Conservation (phyloP, 2,329 filamentous ascomycete genomes). For the Gyromitra esculenta region DNA sequence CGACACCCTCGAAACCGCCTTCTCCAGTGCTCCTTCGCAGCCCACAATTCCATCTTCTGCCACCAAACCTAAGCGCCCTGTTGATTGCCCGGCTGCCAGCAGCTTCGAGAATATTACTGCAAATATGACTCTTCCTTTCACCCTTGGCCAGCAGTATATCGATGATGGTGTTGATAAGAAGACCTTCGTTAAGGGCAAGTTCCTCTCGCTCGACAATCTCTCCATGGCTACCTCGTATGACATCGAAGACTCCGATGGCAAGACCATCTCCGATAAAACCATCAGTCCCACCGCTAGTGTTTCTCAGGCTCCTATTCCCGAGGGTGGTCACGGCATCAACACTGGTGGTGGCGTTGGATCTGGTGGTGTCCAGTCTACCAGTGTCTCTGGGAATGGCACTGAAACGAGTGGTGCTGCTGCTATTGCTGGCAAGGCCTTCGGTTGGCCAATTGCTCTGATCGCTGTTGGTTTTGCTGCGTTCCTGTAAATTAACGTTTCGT, state of each 20-base stretch:
- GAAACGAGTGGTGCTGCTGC: conserved; percentile 28
- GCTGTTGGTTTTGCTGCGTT: conserved; percentile 47
- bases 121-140: conserved; percentile 53
- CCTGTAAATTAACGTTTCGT: conserved; percentile 42
- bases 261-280: conserved; percentile 48
- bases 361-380: conserved; percentile 30
- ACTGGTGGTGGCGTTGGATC: conserved; percentile 54
- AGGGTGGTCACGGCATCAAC: conserved; percentile 53
- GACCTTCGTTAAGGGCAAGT: conserved; percentile 55
- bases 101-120: conserved; percentile 52
- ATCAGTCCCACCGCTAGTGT: conserved; percentile 40
- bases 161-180: conserved; percentile 49
- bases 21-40: conserved; percentile 46
- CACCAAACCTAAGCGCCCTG: conserved; percentile 53
- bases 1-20: conserved; percentile 56
- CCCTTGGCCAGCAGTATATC: conserved; percentile 52
- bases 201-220: conserved; percentile 59
- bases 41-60: conserved; percentile 54
- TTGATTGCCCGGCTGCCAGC: conserved; percentile 46
- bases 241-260: conserved; percentile 58
- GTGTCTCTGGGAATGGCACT: background rate
- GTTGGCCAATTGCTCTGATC: conserved; percentile 45
- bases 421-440: conserved; percentile 30
- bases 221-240: conserved; percentile 60
- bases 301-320: conserved; percentile 36